Conservation (phyloP, 2,329 filamentous ascomycete species). For the Fusarium sp. region DNA sequence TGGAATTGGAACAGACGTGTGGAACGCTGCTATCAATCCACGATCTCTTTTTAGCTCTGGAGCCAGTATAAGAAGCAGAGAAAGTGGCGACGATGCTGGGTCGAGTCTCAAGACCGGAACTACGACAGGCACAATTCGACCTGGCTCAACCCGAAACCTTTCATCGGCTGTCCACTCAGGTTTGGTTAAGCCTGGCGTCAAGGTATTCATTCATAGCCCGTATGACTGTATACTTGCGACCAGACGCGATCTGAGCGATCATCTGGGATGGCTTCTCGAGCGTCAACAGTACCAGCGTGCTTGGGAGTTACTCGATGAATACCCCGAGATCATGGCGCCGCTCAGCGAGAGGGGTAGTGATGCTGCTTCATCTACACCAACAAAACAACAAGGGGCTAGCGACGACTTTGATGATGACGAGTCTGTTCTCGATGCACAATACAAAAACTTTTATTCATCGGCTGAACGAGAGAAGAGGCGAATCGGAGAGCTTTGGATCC, state of each 20-base stretch:
- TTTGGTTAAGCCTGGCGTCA: conserved; percentile 64
- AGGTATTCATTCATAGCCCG: conserved; percentile 95
- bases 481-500: conserved; percentile 93
- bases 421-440: conserved; percentile 64
- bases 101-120: conserved; percentile 56
- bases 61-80: conserved; percentile 74
- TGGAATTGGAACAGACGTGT: conserved; percentile 77
- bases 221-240: conserved; percentile 96
- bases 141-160: conserved; percentile 38
- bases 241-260: conserved; percentile 85
- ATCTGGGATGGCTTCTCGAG: conserved; percentile 85
- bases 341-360: conserved; percentile 54
- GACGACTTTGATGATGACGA: conserved; percentile 80
- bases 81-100: conserved; percentile 65
- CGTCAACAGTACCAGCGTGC: conserved; percentile 83
- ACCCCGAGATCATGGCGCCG: conserved; percentile 74
- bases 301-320: conserved; percentile 88
- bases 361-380: conserved; percentile 52
- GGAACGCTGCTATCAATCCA: conserved; percentile 91
- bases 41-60: conserved; percentile 86
- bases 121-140: conserved; percentile 45
- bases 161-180: conserved; percentile 59
- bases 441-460: conserved; percentile 66
- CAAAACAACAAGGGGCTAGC: conserved; percentile 51
- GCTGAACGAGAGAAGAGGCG: conserved; percentile 87